A percentile compares a stretch with the other conserved stretches of the same genome.
Conservation (phyloP, 2,329 filamentous ascomycete genomes). For the Calonectria pauciramosa region DNA sequence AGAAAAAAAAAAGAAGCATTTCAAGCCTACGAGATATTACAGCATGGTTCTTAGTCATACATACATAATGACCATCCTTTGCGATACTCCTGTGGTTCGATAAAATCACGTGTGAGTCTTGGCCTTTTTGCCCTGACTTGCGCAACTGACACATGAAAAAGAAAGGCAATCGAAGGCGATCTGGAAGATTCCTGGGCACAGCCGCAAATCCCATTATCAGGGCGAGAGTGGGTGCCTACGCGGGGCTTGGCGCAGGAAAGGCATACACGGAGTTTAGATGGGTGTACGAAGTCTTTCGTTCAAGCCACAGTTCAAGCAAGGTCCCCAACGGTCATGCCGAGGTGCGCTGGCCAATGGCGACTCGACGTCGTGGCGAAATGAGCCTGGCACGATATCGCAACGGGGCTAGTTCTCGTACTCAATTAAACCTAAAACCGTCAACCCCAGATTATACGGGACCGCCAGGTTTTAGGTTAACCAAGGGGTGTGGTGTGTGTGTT, state of each 20-base stretch:
- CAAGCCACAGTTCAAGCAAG: background rate
- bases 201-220: background rate
- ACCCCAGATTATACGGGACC: background rate
- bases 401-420: background rate
- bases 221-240: background rate
- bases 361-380: background rate
- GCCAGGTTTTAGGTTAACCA: background rate
- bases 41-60: background rate
- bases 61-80: background rate
- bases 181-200: background rate
- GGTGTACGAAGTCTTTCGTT: background rate
- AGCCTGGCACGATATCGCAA: background rate
- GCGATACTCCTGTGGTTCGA: background rate
- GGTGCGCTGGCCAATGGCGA: background rate
- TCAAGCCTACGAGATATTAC: background rate
- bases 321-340: background rate
- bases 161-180: background rate
- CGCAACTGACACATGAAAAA: background rate
- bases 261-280: no score
- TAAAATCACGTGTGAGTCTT: background rate
- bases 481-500: background rate
- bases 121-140: background rate
- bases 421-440: background rate
- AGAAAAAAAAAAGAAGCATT: background rate
- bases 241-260: background rate